Base-by-base conservation (phyloP, 495 filamentous ascomycete genomes). In the Glonium stellatum region DNA sequence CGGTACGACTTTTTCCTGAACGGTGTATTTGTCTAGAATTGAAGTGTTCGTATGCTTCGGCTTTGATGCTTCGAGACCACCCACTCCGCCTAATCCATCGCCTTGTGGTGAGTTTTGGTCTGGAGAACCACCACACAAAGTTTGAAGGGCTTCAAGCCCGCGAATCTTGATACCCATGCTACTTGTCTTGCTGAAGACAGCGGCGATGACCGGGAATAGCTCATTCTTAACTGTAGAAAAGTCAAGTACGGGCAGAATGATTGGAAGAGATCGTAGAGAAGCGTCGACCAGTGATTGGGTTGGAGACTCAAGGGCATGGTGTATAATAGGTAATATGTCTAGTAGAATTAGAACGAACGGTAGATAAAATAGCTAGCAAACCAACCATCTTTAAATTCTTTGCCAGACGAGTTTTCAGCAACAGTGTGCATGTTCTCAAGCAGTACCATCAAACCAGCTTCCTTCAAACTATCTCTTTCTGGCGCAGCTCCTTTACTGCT, bases 191-290 rank as follows among this genome's bases (percentile, higher is more conserved):
- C 86, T 89, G 69, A 98, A 98, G 1, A 96, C 91, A 10, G 78
- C 75, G 5, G 93, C 88, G 63, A 98, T 85, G 13, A 92, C 82
- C 0, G 93, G 93, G 68, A 98, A 98, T 0, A 98, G 78, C 35
- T 97, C 92, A 66, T 92, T 90, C 70, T 97, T 97, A 61, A 96
- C 87, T 1, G 93, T 97, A 53, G 86, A 92, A 64, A 97, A 97
- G 68, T 98, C 93, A 11, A 97, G 81, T 18, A 90, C 83, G 0
- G 88, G 85, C 27, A 97, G 75, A 31, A 97, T 78, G 0, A 78
- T 74, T 18, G 88, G 84, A 11, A 98, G 75, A 19, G 83, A 84
- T 54, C 85, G 80, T 19, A 97, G 77, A 10, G 89, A 82, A 13
- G 86, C 87, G 76, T 97, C 93, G 1, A 95, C 88, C 18, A 97